These are phyloP conservation scores for Annulohypoxylon bovei DNA, from an alignment of 495 filamentous ascomycete genomes.

Conservation along the genomic window DNA sequence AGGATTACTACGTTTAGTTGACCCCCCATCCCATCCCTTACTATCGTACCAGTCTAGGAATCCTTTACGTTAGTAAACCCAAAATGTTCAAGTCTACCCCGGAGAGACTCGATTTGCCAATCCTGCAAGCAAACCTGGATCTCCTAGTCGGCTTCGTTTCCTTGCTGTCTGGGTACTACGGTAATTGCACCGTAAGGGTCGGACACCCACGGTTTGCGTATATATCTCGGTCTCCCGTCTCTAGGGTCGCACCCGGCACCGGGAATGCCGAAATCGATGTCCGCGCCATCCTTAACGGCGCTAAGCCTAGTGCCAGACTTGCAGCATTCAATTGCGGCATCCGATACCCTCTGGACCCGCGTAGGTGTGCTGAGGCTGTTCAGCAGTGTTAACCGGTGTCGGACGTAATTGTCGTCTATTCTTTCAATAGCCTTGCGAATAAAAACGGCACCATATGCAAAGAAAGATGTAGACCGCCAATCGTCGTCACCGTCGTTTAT, in stretches of 20 bases:
- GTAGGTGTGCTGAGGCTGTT: neutral
- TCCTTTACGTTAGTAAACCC: neutral
- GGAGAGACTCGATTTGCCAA: neutral
- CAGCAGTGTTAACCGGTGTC: neutral
- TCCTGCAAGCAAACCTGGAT: neutral
- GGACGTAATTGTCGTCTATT: neutral
- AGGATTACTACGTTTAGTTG: neutral
- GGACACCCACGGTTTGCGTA: neutral
- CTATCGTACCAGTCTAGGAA: neutral
- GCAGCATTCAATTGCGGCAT: neutral
- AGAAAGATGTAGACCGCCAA: neutral
- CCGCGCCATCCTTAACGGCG: neutral
- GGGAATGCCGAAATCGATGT: neutral
- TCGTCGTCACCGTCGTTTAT: neutral
- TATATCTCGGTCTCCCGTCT: neutral
- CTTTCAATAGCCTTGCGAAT: neutral
- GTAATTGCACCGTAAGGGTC: neutral
- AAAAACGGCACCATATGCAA: neutral
- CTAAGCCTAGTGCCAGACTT: neutral
- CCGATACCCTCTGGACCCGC: neutral
- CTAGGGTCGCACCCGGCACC: neutral
- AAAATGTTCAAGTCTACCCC: neutral
- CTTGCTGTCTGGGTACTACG: neutral
- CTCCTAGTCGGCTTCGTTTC: neutral
- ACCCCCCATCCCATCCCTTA: neutral